phyloP scores from a whole-genome alignment of 345 rosid species.

The Eucalyptus rudis region DNA sequence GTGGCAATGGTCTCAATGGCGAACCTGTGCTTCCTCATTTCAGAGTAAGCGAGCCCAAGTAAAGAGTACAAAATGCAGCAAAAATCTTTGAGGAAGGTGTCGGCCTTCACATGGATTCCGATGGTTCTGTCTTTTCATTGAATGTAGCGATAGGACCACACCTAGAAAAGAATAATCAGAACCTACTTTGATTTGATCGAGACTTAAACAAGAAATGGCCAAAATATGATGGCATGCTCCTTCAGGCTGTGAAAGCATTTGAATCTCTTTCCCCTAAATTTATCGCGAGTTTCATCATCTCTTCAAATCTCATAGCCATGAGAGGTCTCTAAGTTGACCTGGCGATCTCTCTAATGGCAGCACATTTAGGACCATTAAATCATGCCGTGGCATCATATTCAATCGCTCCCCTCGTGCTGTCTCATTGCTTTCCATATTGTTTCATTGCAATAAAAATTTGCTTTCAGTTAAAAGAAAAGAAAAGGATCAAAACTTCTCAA shows the following conservation, averaged over 20 bases:
- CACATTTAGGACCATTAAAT: neutral
- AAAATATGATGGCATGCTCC: too few species aligned
- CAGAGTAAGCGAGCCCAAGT: neutral
- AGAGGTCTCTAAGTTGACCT: neutral
- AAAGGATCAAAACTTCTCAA: too few species aligned
- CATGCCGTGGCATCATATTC: neutral
- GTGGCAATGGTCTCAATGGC: neutral
- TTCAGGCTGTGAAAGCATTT: neutral
- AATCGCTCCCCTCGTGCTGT: accelerated
- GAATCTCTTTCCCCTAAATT: neutral
- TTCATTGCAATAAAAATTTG: accelerated
- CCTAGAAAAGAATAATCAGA: too few species aligned
- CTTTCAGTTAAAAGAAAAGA: too few species aligned
- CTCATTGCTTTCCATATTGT: neutral
- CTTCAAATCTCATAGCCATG: neutral
- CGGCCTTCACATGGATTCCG: neutral
- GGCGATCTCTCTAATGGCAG: neutral
- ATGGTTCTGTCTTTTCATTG: neutral
- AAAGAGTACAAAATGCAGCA: neutral
- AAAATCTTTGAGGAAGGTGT: neutral
- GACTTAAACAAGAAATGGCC: too few species aligned
- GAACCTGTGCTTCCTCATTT: neutral
- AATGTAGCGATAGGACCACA: too few species aligned
- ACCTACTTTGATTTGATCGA: too few species aligned
- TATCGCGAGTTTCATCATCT: neutral